phyloP scores from a whole-genome alignment of 225 moss, liverwort and hornwort genomes.

The Neckera pumila region DNA sequence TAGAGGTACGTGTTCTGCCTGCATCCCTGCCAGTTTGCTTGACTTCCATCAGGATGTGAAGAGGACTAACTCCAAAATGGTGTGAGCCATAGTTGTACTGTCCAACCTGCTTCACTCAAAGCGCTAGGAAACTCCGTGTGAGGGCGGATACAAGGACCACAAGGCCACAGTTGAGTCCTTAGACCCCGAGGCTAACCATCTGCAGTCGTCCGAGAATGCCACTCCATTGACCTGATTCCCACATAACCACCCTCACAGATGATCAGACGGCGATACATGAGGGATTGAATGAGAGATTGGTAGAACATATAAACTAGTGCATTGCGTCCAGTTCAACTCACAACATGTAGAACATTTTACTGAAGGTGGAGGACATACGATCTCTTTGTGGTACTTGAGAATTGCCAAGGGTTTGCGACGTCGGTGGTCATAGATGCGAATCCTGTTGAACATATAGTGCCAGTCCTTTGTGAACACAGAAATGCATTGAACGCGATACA shows the following conservation, averaged over 20 bases:
- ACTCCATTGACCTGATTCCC: slow-evolving; percentile 42
- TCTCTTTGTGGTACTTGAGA: slow-evolving; percentile 78
- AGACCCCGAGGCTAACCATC: slow-evolving; percentile 44
- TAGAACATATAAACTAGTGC: neutral
- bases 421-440: slow-evolving; percentile 72
- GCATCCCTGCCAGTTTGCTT: neutral
- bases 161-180: slow-evolving; percentile 47
- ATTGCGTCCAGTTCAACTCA: neutral
- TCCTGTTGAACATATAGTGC: slow-evolving; percentile 23
- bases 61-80: neutral
- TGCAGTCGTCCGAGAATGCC: slow-evolving; percentile 43
- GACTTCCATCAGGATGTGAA: neutral
- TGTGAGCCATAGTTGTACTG: neutral
- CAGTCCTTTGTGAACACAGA: neutral
- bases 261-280: neutral
- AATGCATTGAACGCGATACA: neutral
- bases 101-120: neutral
- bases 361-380: slow-evolving; percentile 21
- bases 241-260: neutral
- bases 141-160: slow-evolving; percentile 57
- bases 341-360: neutral
- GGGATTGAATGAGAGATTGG: neutral
- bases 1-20: neutral
- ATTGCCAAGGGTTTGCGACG: slow-evolving; percentile 63
- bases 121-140: neutral